Base-by-base conservation (phyloP, 1,284 basidiomycete species). In the Apiotrichum sp. region DNA sequence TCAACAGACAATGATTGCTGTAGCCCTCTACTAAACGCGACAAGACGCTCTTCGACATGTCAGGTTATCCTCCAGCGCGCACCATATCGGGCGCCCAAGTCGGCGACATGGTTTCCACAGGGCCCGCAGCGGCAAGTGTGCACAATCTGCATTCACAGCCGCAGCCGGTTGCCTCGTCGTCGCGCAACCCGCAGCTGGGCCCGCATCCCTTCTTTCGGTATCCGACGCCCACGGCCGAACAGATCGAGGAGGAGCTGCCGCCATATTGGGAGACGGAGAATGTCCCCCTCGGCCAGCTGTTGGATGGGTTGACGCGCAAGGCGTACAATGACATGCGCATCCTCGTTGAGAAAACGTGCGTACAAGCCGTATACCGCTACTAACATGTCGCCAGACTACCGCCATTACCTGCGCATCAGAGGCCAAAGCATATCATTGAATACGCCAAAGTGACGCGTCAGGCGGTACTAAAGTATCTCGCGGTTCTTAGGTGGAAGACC, bases 401-500 rank as follows among this genome's bases (percentile, higher is more conserved):
- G 11, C 51, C 61, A 16, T 46, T 65, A 3, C 44, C 53, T 7
- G 33, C 65, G 8, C 47, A 58, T n/a, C 64, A 72, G 40, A 65
- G 67, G 47, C 69, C 71, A 49, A 64, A 65, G 50, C 67, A 64
- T 39, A 65, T 74, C 40, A 71, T 73, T 38, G 65, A 71, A 31
- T 73, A 69, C 47, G 71, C 72, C 33, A 70, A 68, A 53, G 55
- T 62, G 5, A 70, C 70, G 3, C 65, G 72, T 6, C 72, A 74
- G 59, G 63, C 69, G 1, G 56, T 70, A 13, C 61, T 74, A 13
- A 74, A 74, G 62, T 72, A 73, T 47, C 65, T 74, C 9, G 72
- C 72, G 3, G 61, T 74, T 11, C 57, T 74, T 10, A 63, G 72
- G 33, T 74, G 72, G 72, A 74, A 74, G 55, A 61, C 63, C 14